Conservation (phyloP, 768 basidiomycete species). For the Mrakia hoshinonis region DNA sequence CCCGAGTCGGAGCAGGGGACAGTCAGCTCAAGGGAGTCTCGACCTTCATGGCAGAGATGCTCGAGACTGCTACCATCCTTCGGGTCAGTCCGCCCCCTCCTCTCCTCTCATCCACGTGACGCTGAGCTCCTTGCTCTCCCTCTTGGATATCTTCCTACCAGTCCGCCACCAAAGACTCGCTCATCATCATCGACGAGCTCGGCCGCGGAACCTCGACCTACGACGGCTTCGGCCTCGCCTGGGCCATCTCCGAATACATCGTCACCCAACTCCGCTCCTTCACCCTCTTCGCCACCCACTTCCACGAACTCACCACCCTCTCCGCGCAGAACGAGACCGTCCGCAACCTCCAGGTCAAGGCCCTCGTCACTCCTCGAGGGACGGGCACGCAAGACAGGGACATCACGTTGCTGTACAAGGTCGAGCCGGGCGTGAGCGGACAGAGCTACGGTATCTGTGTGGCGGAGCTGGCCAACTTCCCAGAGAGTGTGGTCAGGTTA, state of each 20-base stretch:
- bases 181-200: constrained; percentile 89
- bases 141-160: constrained; percentile 36
- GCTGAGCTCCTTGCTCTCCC: background rate
- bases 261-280: constrained; percentile 86
- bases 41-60: constrained; percentile 98
- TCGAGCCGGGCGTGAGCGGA: constrained; percentile 77
- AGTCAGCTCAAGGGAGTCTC: constrained; percentile 96
- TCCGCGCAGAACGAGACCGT: constrained; percentile 79
- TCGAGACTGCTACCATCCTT: constrained; percentile 93
- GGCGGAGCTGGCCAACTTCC: constrained; percentile 94
- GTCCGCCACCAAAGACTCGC: constrained; percentile 83
- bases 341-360: constrained; percentile 90
- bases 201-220: constrained; percentile 27
- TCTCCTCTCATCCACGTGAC: background rate
- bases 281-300: constrained; percentile 94
- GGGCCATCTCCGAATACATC: constrained; percentile 97
- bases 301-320: constrained; percentile 89
- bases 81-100: constrained; percentile 48
- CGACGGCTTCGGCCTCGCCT: constrained; percentile 57
- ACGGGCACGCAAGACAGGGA: constrained; percentile 37
- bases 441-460: constrained; percentile 99
- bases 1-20: constrained; percentile 93
- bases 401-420: constrained; percentile 69
- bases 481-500: constrained; percentile 81
- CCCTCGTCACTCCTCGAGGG: constrained; percentile 62